Percentiles rank a stretch among this genome's conserved stretches.
These are phyloP conservation scores for Pichia sp. DNA, from an alignment of 1,139 yeast species.

Conservation along the genomic window DNA sequence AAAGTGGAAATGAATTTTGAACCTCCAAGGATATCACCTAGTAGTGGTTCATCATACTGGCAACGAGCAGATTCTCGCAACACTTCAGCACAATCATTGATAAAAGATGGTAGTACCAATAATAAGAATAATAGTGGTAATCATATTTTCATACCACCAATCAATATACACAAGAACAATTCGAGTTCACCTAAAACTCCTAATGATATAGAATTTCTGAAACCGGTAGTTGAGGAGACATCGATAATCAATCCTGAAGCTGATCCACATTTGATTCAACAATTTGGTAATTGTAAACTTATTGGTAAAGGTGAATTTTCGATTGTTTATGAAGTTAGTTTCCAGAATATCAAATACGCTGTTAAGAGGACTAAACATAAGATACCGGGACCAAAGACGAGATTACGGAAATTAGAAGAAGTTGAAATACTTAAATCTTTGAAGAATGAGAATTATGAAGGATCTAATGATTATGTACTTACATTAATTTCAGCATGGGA, in stretches of 20 bases:
- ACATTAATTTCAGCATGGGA: conserved; percentile 88
- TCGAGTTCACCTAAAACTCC: conserved; percentile 12
- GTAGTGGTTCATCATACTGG: conserved; percentile 16
- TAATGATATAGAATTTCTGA: conserved; percentile 7
- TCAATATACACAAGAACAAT: neutral
- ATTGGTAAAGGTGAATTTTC: conserved; percentile 89
- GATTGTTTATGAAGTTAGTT: conserved; percentile 69
- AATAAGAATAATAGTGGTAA: too few species aligned
- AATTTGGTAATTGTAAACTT: conserved; percentile 62
- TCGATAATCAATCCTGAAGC: conserved; percentile 18
- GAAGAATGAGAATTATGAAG: conserved; percentile 19
- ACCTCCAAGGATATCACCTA: conserved; percentile 14
- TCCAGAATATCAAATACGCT: conserved; percentile 64
- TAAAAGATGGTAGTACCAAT: neutral
- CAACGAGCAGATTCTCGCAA: conserved; percentile 18
- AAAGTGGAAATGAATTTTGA: neutral
- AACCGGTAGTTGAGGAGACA: neutral
- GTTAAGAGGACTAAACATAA: conserved; percentile 73
- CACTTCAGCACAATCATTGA: conserved; percentile 12
- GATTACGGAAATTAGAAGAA: conserved; percentile 47
- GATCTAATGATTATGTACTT: conserved; percentile 53
- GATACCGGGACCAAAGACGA: conserved; percentile 43
- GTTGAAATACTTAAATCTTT: conserved; percentile 45
- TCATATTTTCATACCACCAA: neutral
- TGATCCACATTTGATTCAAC: conserved; percentile 56